These are phyloP conservation scores for Diaporthe destruens DNA, from an alignment of 2,329 filamentous ascomycete genomes.

Conservation along the genomic window DNA sequence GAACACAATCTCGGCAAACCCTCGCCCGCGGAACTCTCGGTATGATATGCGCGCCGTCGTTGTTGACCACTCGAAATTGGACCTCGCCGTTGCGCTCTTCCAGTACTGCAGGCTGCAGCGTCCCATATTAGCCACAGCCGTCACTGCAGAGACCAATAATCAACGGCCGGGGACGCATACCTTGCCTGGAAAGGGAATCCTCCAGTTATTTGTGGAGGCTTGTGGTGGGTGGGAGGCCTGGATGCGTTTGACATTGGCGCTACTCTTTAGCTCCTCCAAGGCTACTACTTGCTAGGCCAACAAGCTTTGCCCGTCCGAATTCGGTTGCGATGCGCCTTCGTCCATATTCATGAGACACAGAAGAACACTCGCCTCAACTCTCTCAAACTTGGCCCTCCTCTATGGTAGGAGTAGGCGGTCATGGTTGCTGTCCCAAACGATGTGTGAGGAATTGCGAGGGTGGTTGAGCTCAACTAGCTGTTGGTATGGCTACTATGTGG, in stretches of 20 bases:
- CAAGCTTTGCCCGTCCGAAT: not conserved
- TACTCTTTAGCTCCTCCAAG: not conserved
- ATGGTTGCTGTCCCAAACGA: too few species aligned
- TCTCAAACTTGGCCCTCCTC: too few species aligned
- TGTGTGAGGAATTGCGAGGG: too few species aligned
- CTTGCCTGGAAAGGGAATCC: constrained; percentile 92
- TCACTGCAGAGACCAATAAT: not conserved
- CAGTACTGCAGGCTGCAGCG: constrained; percentile 81
- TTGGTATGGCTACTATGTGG: too few species aligned
- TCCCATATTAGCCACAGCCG: constrained; percentile 39
- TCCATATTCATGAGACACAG: not conserved
- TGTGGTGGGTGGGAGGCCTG: not conserved
- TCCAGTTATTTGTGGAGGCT: not conserved
- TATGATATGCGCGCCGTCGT: constrained; percentile 95
- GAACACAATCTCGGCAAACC: constrained; percentile 98
- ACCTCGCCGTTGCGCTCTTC: constrained; percentile 96
- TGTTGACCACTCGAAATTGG: constrained; percentile 97
- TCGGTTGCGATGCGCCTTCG: not conserved
- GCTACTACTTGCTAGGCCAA: not conserved
- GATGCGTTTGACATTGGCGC: not conserved
- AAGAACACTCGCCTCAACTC: too few species aligned
- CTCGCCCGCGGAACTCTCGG: constrained; percentile 89
- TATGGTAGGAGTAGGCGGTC: too few species aligned
- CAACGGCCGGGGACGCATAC: constrained; percentile 54
- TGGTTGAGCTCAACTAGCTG: too few species aligned